Base-by-base conservation (phyloP, 805 yeast species). In the Nakazawaea ernobii region DNA sequence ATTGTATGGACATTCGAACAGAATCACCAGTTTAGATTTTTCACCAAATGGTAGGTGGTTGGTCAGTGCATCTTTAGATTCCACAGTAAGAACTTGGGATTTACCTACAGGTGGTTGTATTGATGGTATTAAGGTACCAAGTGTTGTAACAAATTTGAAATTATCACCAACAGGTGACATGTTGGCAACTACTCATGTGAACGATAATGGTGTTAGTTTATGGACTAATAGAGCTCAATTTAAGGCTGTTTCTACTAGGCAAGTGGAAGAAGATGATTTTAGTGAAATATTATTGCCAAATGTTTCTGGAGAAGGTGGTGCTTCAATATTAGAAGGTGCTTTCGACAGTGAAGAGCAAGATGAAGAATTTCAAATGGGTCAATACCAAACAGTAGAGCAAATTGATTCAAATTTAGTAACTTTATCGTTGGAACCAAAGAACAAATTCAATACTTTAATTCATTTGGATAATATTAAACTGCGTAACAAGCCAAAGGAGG, bases 11-110 rank as follows among this genome's bases (percentile, higher is more conserved):
- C 99, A 94, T 60, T 74, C 84, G 10, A 90, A 91, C 64, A 75
- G 96, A 58, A 82, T 94, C 53, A 90, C 97, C 0, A 75, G 87
- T 1, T 65, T 92, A 62, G 97, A 88, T 62, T 92, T 94, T 60
- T 83, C 95, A 3, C 95, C 96, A 4, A 92, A 91, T 62, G 98
- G 97, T 32, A 80, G 97, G 62, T 94, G 98, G 97, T 69, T 94
- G 32, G 82, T 94, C 8, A 80, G 94, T 24, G 82, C 87, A 1
- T 76, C 90, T 0, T 70, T 90, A 51, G 99, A 94, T 61, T 75
- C 87, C 2, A 90, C 98, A 0, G 72, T 94, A 42, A 79, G 99
- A 59, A 89, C 97, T 0, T 94, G 98, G 98, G 98, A 94, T 63
- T 75, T 94, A 50, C 98, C 98, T 37, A 86, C 97, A 1, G 98